A percentile compares a stretch with the other conserved stretches of the same genome.
phyloP scores from a whole-genome alignment of 345 rosid species.

The Anastatica hierochuntica region DNA sequence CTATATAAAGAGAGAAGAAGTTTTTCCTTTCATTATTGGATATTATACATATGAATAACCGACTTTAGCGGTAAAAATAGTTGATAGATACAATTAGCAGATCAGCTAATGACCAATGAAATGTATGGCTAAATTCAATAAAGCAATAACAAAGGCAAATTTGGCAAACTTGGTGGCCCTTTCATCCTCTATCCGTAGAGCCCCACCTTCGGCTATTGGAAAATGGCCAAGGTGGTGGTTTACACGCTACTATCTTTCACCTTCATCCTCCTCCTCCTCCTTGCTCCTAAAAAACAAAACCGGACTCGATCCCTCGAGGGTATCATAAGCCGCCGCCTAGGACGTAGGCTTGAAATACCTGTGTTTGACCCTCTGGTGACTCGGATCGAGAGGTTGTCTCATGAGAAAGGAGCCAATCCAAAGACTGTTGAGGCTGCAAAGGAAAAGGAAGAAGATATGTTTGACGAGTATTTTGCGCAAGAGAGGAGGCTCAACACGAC shows the following conservation, averaged over 20 bases:
- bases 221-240: constrained; percentile 66
- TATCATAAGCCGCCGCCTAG: constrained; percentile 40
- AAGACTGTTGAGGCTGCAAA: not conserved
- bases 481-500: constrained; percentile 46
- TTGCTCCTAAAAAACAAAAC: constrained; percentile 14
- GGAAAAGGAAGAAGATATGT: constrained; percentile 12
- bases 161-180: constrained; percentile 8
- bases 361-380: constrained; percentile 51
- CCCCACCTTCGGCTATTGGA: constrained; percentile 23
- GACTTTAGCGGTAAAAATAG: constrained; percentile 16
- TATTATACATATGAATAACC: constrained; percentile 35
- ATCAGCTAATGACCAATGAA: no score
- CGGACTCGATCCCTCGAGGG: not conserved
- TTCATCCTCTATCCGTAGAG: constrained; percentile 6
- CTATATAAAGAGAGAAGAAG: constrained; percentile 5
- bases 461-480: constrained; percentile 27
- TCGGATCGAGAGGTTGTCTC: constrained; percentile 30
- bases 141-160: constrained; percentile 6
- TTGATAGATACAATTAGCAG: not conserved
- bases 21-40: not conserved
- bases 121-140: no score
- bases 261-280: constrained; percentile 28
- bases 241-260: constrained; percentile 33
- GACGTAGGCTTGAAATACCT: constrained; percentile 26
- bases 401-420: constrained; percentile 11